Evolutionary conservation across 2,329 filamentous ascomycete species (phyloP).

Genomic region (Pyricularia pennisetigena): DNA sequence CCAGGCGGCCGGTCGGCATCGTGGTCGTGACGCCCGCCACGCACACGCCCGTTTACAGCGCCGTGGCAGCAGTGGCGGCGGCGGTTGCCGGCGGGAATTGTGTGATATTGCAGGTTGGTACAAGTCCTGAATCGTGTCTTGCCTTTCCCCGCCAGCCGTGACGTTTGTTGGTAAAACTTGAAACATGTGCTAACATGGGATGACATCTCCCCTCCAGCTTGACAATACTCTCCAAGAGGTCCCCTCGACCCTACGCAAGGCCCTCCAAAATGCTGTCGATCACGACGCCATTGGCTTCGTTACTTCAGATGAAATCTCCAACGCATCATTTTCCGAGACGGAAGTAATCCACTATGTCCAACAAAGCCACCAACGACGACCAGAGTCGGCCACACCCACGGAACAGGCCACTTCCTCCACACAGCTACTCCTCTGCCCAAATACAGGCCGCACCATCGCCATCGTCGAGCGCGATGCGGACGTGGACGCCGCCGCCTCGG

Average conservation of each 20-base stretch:
- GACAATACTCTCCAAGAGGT: slow-evolving; percentile 7
- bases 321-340: background rate
- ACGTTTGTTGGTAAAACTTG: too few relatives aligned
- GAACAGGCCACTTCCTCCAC: background rate
- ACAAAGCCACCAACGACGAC: background rate
- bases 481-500: slow-evolving; percentile 38
- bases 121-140: background rate
- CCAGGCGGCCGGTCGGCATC: slow-evolving; percentile 8
- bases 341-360: background rate
- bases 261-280: slow-evolving; percentile 15
- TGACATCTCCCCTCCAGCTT: background rate
- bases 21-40: background rate
- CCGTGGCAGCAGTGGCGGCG: slow-evolving; percentile 19
- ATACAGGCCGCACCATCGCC: slow-evolving; percentile 30
- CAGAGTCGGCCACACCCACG: slow-evolving; percentile 11
- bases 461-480: slow-evolving; percentile 52
- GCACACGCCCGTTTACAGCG: slow-evolving; percentile 19
- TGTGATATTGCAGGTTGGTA: slow-evolving; percentile 14
- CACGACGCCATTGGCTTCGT: slow-evolving; percentile 14
- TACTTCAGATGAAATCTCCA: slow-evolving; percentile 14
- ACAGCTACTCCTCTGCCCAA: slow-evolving; percentile 10
- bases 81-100: slow-evolving; percentile 26
- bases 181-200: background rate
- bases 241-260: slow-evolving; percentile 12
- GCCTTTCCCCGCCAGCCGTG: too few relatives aligned